Percentiles rank a stretch among this genome's conserved stretches.
phyloP scores from a whole-genome alignment of 2,329 filamentous ascomycete species.

The Ceratocystis cubensis region DNA sequence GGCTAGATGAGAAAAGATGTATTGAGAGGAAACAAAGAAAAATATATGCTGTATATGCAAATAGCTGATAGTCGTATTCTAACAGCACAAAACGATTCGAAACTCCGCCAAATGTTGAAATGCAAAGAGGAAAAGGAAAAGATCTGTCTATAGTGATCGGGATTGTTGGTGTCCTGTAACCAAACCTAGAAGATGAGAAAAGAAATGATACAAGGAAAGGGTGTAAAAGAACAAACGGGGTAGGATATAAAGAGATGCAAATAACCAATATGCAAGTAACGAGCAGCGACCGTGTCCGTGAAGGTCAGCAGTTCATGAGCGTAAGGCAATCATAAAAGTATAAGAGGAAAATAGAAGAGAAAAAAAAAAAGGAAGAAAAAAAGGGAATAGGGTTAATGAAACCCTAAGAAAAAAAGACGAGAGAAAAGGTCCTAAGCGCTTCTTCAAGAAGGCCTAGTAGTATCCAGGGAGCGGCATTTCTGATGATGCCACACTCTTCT shows the following conservation, averaged over 20 bases:
- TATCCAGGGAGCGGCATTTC: not conserved
- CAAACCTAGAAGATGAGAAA: slow-evolving; percentile 5
- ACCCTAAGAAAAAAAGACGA: not conserved
- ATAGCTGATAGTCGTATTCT: slow-evolving; percentile 13
- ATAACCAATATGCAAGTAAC: slow-evolving; percentile 7
- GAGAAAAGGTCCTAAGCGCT: not conserved
- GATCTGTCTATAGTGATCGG: slow-evolving; percentile 8
- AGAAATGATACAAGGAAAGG: slow-evolving; percentile 2
- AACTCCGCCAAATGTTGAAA: not conserved
- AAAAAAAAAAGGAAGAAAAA: slow-evolving; percentile 7
- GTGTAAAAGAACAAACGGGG: slow-evolving; percentile 3
- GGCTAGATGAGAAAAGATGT: not conserved
- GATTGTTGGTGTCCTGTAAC: slow-evolving; percentile 13
- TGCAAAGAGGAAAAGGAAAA: slow-evolving; percentile 4
- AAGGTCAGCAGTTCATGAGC: slow-evolving; percentile 9
- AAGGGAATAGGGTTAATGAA: not conserved
- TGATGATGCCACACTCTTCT: slow-evolving; percentile 13
- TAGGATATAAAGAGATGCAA: slow-evolving; percentile 14
- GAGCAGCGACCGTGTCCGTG: not conserved
- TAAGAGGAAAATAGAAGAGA: not conserved
- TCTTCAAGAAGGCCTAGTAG: not conserved
- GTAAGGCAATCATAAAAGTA: slow-evolving; percentile 9
- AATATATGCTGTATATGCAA: slow-evolving; percentile 2
- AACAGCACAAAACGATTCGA: slow-evolving; percentile 12
- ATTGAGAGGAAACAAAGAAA: not conserved